Conservation (phyloP, 352 stramenopile species). For the Pilasporangium apinafurcum region DNA sequence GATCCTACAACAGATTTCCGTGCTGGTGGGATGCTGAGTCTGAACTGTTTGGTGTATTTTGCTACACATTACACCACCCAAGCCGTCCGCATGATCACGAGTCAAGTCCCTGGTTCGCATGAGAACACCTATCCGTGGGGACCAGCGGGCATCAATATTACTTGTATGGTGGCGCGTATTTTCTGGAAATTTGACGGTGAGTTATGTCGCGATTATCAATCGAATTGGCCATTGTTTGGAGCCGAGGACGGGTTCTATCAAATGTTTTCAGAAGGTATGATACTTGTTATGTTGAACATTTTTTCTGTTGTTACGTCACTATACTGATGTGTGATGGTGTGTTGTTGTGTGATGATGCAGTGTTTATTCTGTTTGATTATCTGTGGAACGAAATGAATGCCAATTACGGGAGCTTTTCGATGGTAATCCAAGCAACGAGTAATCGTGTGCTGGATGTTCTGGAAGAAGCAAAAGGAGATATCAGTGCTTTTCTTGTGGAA, state of each 20-base stretch:
- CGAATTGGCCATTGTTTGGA: slow-evolving; percentile 72
- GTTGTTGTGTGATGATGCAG: slow-evolving; percentile 11
- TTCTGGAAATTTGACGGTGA: slow-evolving; percentile 82
- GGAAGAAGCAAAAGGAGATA: slow-evolving; percentile 67
- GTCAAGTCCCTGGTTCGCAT: slow-evolving; percentile 71
- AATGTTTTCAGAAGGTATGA: slow-evolving; percentile 58
- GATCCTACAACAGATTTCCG: slow-evolving; percentile 85
- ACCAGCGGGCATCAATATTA: slow-evolving; percentile 81
- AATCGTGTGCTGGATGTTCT: slow-evolving; percentile 60
- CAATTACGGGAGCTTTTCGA: slow-evolving; percentile 84
- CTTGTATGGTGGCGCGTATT: slow-evolving; percentile 68
- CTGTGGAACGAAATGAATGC: slow-evolving; percentile 84
- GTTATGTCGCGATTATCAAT: slow-evolving; percentile 45
- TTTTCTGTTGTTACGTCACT: neutral
- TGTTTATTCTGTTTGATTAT: slow-evolving; percentile 82
- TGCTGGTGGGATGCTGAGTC: slow-evolving; percentile 68
- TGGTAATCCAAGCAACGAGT: slow-evolving; percentile 73
- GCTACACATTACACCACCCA: slow-evolving; percentile 59
- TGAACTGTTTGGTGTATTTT: slow-evolving; percentile 82
- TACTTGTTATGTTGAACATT: neutral
- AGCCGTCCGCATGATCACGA: slow-evolving; percentile 67
- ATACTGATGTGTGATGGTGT: neutral
- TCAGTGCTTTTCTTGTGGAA: slow-evolving; percentile 47
- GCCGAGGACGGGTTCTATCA: slow-evolving; percentile 65
- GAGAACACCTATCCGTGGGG: slow-evolving; percentile 82